phyloP scores from a whole-genome alignment of 345 rosid species.

The Citrus unshiu region DNA sequence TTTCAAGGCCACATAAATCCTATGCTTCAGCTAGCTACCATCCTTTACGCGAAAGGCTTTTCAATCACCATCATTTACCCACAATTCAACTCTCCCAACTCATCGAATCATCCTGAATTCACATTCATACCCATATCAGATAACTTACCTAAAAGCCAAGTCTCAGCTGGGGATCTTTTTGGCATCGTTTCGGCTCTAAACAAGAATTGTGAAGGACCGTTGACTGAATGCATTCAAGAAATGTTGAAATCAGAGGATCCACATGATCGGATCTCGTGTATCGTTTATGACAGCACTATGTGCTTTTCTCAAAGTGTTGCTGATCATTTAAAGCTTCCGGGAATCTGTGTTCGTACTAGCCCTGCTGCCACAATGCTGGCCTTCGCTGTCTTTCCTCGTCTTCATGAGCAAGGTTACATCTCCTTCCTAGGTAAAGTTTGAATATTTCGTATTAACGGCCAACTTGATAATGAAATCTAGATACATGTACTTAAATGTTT shows the following conservation, averaged over 20 bases:
- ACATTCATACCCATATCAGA: conserved; percentile 20
- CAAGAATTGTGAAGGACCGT: conserved; percentile 16
- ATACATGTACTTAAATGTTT: neutral
- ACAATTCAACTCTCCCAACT: conserved; percentile 25
- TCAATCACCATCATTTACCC: conserved; percentile 31
- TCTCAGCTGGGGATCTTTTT: conserved; percentile 2
- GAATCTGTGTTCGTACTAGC: conserved; percentile 17
- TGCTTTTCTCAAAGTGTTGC: conserved; percentile 26
- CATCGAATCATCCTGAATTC: conserved; percentile 20
- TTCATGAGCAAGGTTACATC: conserved; percentile 15
- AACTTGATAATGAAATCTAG: neutral
- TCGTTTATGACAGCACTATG: conserved; percentile 34
- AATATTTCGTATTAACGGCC: neutral
- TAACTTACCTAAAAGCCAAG: neutral
- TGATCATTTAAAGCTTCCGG: conserved; percentile 19
- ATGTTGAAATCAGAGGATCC: conserved; percentile 8
- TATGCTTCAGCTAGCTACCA: conserved; percentile 37
- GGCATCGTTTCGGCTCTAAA: conserved; percentile 14
- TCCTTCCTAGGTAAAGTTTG: conserved; percentile 14
- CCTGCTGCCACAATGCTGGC: conserved; percentile 16
- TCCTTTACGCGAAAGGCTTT: conserved; percentile 32
- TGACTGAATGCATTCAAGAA: conserved; percentile 6
- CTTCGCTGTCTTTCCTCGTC: conserved; percentile 11
- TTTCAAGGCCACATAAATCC: conserved; percentile 40
- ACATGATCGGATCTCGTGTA: conserved; percentile 11